Conservation (phyloP, 352 stramenopile genomes). For the Aphanomyces astaci region DNA sequence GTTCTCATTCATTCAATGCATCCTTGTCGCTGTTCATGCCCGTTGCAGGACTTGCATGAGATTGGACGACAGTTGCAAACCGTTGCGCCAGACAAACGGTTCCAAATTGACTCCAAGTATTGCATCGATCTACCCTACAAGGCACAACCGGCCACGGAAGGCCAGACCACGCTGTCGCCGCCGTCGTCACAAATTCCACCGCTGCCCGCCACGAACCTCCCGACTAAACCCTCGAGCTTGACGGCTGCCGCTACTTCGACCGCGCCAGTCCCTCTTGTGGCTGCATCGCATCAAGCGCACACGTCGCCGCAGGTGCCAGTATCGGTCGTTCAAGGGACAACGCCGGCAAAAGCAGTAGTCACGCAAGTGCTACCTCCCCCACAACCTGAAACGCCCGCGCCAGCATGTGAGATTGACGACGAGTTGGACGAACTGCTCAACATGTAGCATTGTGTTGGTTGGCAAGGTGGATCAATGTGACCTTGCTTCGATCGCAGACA, state of each 20-base stretch:
- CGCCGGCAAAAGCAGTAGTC: neutral
- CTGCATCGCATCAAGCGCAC: too few species aligned
- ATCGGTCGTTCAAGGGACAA: neutral
- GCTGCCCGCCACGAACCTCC: too few species aligned
- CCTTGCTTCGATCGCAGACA: slow-evolving; percentile 9
- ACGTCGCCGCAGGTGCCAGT: too few species aligned
- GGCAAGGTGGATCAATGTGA: neutral
- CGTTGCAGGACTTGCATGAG: slow-evolving; percentile 53
- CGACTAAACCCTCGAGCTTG: too few species aligned
- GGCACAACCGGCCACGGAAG: too few species aligned
- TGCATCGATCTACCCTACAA: slow-evolving; percentile 37
- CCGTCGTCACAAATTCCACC: too few species aligned
- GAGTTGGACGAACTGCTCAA: slow-evolving; percentile 24
- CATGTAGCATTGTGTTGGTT: slow-evolving; percentile 8
- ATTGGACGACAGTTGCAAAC: slow-evolving; percentile 47
- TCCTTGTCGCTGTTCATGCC: slow-evolving; percentile 3
- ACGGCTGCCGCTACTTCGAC: too few species aligned
- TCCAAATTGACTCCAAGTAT: slow-evolving; percentile 66
- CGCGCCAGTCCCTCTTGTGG: too few species aligned
- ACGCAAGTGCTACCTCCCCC: neutral
- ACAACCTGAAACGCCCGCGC: neutral
- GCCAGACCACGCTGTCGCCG: too few species aligned
- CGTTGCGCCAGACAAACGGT: slow-evolving; percentile 43
- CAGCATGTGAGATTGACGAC: neutral
- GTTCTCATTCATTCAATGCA: slow-evolving; percentile 8